Percentiles rank a stretch among this genome's conserved stretches.
Evolutionary conservation across 73 alveolate species (phyloP).

Genomic region (Effrenium voratum): DNA sequence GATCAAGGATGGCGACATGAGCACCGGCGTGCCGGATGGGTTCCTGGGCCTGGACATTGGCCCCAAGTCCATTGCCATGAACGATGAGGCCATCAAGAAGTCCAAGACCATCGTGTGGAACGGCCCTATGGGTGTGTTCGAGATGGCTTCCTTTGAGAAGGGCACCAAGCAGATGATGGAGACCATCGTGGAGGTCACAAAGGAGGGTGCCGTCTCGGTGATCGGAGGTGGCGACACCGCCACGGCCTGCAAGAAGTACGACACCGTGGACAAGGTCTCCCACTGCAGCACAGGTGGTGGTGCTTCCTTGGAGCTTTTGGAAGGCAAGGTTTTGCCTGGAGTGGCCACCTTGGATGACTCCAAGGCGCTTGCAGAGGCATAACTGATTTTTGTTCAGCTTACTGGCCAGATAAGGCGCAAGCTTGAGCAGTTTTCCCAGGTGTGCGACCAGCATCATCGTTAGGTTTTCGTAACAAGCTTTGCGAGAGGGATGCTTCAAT

Average conservation of each 20-base stretch:
- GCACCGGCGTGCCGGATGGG: constrained; percentile 97
- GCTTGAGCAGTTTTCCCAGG: too few relatives aligned
- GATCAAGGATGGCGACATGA: constrained; percentile 95
- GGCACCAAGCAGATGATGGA: constrained; percentile 90
- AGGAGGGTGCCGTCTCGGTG: constrained; percentile 97
- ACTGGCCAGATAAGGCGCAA: too few relatives aligned
- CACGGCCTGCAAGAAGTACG: constrained; percentile 95
- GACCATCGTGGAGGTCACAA: constrained; percentile 93
- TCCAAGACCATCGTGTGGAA: constrained; percentile 97
- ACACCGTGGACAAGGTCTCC: too few relatives aligned
- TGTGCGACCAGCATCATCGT: too few relatives aligned
- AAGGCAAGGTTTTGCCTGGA: too few relatives aligned
- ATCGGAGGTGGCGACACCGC: constrained; percentile 99
- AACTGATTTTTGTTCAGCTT: too few relatives aligned
- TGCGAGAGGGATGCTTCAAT: too few relatives aligned
- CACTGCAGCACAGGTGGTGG: too few relatives aligned
- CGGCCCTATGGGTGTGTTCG: constrained; percentile 95
- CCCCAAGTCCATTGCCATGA: constrained; percentile 92
- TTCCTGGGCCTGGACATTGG: constrained; percentile 99
- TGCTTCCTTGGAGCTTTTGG: too few relatives aligned
- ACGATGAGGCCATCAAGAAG: constrained; percentile 94
- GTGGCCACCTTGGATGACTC: too few relatives aligned
- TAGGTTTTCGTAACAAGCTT: too few relatives aligned
- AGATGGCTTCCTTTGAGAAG: constrained; percentile 66
- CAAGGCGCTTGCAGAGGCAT: too few relatives aligned